Conservation (phyloP, 192 early-diverging fungal species). For the Coemansia sp. region DNA sequence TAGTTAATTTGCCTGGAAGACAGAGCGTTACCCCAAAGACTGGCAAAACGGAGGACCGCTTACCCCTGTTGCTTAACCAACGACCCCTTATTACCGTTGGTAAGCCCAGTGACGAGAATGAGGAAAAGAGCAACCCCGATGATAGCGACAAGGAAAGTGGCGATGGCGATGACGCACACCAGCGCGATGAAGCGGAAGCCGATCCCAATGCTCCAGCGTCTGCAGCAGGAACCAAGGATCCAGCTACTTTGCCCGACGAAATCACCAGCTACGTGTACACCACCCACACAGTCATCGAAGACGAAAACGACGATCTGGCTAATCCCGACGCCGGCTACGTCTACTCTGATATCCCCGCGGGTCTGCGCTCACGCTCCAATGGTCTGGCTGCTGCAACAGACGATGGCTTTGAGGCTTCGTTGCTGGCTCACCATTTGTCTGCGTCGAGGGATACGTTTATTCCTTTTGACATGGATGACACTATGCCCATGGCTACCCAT, state of each 20-base stretch:
- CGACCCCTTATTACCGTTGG: conserved; percentile 42
- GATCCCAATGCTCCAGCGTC: conserved; percentile 14
- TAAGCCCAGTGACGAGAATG: conserved; percentile 18
- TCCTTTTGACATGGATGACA: conserved; percentile 25
- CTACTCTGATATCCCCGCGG: conserved; percentile 31
- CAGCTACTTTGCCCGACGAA: conserved; percentile 11
- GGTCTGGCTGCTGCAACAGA: conserved; percentile 2
- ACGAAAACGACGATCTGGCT: conserved; percentile 9
- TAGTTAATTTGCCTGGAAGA: conserved; percentile 42
- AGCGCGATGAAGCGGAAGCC: conserved; percentile 13
- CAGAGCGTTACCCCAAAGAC: conserved; percentile 32
- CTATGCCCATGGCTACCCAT: conserved; percentile 23
- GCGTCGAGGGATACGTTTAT: conserved; percentile 13
- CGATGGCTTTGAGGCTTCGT: not conserved
- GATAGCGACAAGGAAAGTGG: not conserved
- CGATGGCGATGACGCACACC: conserved; percentile 1
- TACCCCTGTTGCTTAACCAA: conserved; percentile 30
- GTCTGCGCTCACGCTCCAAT: conserved; percentile 21
- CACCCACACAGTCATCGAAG: conserved; percentile 26
- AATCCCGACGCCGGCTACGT: conserved; percentile 29
- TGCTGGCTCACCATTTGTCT: not conserved
- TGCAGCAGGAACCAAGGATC: conserved; percentile 2
- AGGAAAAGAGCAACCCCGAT: conserved; percentile 4
- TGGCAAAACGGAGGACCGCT: conserved; percentile 27
- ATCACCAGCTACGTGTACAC: conserved; percentile 38